phyloP scores from a whole-genome alignment of 352 stramenopile species.

The Phytophthora idaei region DNA sequence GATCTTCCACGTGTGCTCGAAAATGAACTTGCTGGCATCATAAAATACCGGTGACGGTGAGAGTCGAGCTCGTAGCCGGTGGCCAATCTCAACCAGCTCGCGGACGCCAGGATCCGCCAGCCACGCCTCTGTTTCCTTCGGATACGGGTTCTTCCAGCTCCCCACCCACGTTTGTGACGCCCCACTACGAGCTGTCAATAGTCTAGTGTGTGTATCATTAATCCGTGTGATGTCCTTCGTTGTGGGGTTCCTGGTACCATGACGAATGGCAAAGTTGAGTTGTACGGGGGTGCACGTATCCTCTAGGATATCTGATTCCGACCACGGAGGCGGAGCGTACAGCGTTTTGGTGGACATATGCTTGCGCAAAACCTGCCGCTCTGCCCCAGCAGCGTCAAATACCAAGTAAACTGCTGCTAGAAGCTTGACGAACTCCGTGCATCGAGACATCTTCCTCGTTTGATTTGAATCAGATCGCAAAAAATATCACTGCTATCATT shows the following conservation, averaged over 20 bases:
- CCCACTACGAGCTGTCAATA: conserved; percentile 25
- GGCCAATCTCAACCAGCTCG: conserved; percentile 67
- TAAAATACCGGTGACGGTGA: conserved; percentile 34
- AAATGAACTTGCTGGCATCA: conserved; percentile 46
- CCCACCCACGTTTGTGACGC: conserved; percentile 34
- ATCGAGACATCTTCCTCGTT: conserved; percentile 11
- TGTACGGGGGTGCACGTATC: conserved; percentile 56
- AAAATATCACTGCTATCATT: conserved; percentile 12
- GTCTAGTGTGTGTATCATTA: conserved; percentile 39
- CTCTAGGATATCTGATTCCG: conserved; percentile 7
- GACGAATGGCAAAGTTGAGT: conserved; percentile 80
- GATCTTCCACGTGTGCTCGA: conserved; percentile 85
- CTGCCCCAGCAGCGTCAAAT: conserved; percentile 7
- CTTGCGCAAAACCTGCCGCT: conserved; percentile 41
- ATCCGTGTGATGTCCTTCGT: conserved; percentile 81
- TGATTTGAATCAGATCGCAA: not conserved
- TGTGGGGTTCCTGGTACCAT: conserved; percentile 81
- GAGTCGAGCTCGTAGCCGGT: conserved; percentile 57
- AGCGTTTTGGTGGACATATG: conserved; percentile 87
- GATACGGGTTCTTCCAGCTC: conserved; percentile 62
- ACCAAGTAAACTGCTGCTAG: conserved; percentile 2
- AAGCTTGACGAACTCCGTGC: conserved; percentile 4
- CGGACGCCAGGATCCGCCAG: conserved; percentile 60
- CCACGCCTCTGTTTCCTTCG: conserved; percentile 45
- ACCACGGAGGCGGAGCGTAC: conserved; percentile 42